These are phyloP conservation scores for Heterobasidion irregulare DNA, from an alignment of 1,284 basidiomycete species.

Conservation along the genomic window DNA sequence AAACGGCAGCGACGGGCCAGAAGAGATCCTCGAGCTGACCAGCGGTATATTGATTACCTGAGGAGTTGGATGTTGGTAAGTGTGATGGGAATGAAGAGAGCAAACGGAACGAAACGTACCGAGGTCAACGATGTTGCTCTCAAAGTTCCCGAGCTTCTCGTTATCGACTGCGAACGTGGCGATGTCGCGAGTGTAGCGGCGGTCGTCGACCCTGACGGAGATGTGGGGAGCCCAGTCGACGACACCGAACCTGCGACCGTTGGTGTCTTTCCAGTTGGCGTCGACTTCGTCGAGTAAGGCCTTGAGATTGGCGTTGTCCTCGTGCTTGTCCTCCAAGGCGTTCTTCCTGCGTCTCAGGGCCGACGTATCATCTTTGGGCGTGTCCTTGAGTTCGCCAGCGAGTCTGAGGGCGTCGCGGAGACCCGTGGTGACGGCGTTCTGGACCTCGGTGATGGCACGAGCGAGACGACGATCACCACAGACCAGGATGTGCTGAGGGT, in stretches of 20 bases:
- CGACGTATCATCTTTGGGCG: constrained; percentile 16
- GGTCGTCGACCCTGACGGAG: constrained; percentile 19
- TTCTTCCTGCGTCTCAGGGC: constrained; percentile 7
- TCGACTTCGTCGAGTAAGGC: constrained; percentile 13
- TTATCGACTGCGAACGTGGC: constrained; percentile 19
- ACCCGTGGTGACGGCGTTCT: background rate
- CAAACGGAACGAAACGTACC: constrained; percentile 4
- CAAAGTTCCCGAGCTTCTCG: constrained; percentile 25
- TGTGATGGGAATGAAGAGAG: constrained; percentile 14
- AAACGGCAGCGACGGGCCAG: constrained; percentile 14
- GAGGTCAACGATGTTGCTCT: constrained; percentile 30
- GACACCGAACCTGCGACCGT: constrained; percentile 15
- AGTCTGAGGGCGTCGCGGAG: constrained; percentile 14
- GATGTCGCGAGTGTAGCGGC: constrained; percentile 20
- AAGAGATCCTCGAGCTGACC: constrained; percentile 18
- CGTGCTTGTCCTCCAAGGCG: constrained; percentile 9
- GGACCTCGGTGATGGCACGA: constrained; percentile 6
- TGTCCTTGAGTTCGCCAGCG: constrained; percentile 6
- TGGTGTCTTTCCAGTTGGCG: constrained; percentile 15
- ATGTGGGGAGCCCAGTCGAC: constrained; percentile 24
- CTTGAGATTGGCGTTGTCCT: constrained; percentile 16
- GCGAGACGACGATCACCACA: constrained; percentile 8
- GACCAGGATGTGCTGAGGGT: constrained; percentile 24
- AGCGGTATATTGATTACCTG: constrained; percentile 18
- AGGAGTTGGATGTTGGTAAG: constrained; percentile 18